Conservation (phyloP, 768 basidiomycete species). For the Russula emetica region DNA sequence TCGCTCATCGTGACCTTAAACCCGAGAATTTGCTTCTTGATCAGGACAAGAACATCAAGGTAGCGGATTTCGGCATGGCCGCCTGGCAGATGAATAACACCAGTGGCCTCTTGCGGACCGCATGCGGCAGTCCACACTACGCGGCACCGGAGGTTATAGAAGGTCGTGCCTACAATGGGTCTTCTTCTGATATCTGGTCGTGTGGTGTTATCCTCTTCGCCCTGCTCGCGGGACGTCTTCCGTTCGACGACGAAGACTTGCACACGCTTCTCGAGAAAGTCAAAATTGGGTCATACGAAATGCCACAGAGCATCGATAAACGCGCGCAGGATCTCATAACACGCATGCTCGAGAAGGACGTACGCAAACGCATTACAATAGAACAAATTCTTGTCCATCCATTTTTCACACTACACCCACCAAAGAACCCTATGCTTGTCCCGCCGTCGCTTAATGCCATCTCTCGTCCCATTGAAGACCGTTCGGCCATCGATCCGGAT, state of each 20-base stretch:
- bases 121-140: constrained; percentile 93
- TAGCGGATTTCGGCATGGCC: constrained; percentile 98
- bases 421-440: constrained; percentile 41
- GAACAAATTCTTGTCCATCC: constrained; percentile 74
- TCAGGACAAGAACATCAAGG: constrained; percentile 80
- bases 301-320: constrained; percentile 66
- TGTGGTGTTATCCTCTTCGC: constrained; percentile 92
- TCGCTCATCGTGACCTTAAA: constrained; percentile 88
- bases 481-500: constrained; percentile 75
- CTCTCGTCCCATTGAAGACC: constrained; percentile 58
- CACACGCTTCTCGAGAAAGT: constrained; percentile 77
- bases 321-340: constrained; percentile 72
- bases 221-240: constrained; percentile 80
- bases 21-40: constrained; percentile 91
- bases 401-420: constrained; percentile 60
- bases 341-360: constrained; percentile 77
- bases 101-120: constrained; percentile 63
- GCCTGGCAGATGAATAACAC: constrained; percentile 72
- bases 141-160: constrained; percentile 89
- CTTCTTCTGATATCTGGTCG: constrained; percentile 93
- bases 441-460: constrained; percentile 64
- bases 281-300: constrained; percentile 62
- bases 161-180: constrained; percentile 79
- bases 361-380: constrained; percentile 74
- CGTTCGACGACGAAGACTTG: constrained; percentile 89